Base-by-base conservation (phyloP, 2,329 filamentous ascomycete genomes). In the Ceratocystiopsis minuta region DNA sequence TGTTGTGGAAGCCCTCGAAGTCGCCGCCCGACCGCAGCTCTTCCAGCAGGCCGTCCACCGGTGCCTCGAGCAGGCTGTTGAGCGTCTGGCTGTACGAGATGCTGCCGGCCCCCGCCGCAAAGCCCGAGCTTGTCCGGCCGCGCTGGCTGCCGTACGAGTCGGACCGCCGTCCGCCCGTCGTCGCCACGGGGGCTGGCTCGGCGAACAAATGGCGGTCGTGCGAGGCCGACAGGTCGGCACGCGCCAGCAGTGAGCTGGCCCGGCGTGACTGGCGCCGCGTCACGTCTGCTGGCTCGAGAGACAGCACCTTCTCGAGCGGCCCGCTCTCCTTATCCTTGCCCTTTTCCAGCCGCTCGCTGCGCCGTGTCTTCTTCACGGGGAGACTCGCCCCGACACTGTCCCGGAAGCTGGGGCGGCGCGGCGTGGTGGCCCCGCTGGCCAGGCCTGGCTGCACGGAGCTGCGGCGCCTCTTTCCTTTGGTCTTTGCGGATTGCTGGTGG, bases 181-280 rank as follows among this genome's bases (percentile, higher is more conserved):
- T 57, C 10, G 61, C 52, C 10, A 60, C 54, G 3, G 57, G 66
- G 49, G 55, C 59, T 55, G 69, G 72, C 39, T 94, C 86, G 24
- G 77, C 71, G 54, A 93, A 92, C n/a, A 78, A 71, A 1, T 78
- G 69, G 52, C 82, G 72, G 50, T 93, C 86, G 49, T 88, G 82
- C 15, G 80, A 90, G 11, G 83, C 79, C 0, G 84, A 88, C 16
- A 95, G 64, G 55, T 95, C 88, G 31, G 83, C 81, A 52, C 88
- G 72, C 15, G 87, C 87, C 41, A 95, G 67, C 60, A 94, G 72
- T 15, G 88, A 96, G 62, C 90, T 98, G 20, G 96, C 80, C 40
- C 90, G 75, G 36, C 90, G 75, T 16, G 75, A 79, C 46, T 73
- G 74, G 45, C 74, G 65, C 40, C 74, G 62, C 0, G 67, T 68